Conservation (phyloP, 371 early-diverging fungal species). For the Actinomucor elegans region DNA sequence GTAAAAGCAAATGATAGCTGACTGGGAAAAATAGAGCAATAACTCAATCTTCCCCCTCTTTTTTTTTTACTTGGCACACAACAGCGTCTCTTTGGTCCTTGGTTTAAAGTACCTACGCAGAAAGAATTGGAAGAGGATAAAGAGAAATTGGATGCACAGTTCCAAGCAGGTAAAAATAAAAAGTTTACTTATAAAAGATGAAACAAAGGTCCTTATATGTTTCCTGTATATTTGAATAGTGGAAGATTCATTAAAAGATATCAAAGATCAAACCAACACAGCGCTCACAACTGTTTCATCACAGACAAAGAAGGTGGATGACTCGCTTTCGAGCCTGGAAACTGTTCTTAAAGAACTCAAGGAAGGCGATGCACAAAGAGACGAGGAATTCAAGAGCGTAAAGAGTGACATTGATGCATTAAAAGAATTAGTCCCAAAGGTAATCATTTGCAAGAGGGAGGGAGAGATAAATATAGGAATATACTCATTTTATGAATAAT, state of each 20-base stretch:
- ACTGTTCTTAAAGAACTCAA: constrained; percentile 68
- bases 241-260: constrained; percentile 55
- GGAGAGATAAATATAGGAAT: neutral
- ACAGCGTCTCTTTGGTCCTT: constrained; percentile 71
- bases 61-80: too few species aligned
- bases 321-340: constrained; percentile 67
- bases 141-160: constrained; percentile 72
- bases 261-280: constrained; percentile 65
- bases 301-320: constrained; percentile 74
- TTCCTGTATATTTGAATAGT: constrained; percentile 15
- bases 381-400: constrained; percentile 70
- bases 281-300: constrained; percentile 71
- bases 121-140: constrained; percentile 73
- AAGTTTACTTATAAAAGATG: neutral
- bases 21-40: too few species aligned
- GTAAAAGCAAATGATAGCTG: constrained; percentile 49
- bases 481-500: neutral
- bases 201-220: neutral
- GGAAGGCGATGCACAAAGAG: constrained; percentile 68
- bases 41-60: too few species aligned
- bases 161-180: constrained; percentile 46
- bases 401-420: constrained; percentile 78
- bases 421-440: constrained; percentile 78
- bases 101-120: constrained; percentile 67
- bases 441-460: constrained; percentile 22